These are phyloP conservation scores for Thalia dealbata DNA, from an alignment of 176 grass and related monocot species.

Conservation along the genomic window DNA sequence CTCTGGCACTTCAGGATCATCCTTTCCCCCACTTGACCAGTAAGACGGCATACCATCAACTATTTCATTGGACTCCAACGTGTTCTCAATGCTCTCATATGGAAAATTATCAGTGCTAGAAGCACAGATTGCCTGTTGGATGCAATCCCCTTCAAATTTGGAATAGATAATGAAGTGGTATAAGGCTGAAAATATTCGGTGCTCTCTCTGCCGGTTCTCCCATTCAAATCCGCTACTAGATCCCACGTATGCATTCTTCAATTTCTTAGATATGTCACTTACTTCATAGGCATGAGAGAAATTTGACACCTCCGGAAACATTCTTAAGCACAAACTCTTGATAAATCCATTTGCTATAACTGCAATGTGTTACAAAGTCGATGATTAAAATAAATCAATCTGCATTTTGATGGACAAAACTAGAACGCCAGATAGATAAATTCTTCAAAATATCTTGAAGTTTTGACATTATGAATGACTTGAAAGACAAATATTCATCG, in stretches of 20 bases:
- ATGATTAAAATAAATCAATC: background rate
- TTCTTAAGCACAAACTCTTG: constrained; percentile 35
- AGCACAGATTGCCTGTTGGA: constrained; percentile 45
- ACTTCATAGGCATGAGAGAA: constrained; percentile 22
- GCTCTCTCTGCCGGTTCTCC: constrained; percentile 26
- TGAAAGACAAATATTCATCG: background rate
- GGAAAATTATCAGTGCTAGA: constrained; percentile 86
- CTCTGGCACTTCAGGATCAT: constrained; percentile 33
- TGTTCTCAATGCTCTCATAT: constrained; percentile 61
- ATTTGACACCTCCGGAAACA: constrained; percentile 54
- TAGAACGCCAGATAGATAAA: background rate
- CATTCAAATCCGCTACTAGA: constrained; percentile 29
- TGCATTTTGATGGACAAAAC: background rate
- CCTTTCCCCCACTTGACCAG: constrained; percentile 76
- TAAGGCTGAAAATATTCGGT: constrained; percentile 50
- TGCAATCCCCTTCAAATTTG: constrained; percentile 30
- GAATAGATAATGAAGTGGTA: constrained; percentile 26
- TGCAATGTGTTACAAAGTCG: constrained; percentile 15
- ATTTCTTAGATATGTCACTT: constrained; percentile 6
- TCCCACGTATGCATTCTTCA: constrained; percentile 9
- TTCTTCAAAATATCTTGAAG: background rate
- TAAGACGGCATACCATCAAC: constrained; percentile 36
- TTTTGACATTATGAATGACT: background rate
- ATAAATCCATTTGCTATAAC: constrained; percentile 44
- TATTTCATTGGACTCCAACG: constrained; percentile 31